Base-by-base conservation (phyloP, 352 stramenopile species). In the Globisporangium apiculatum region DNA sequence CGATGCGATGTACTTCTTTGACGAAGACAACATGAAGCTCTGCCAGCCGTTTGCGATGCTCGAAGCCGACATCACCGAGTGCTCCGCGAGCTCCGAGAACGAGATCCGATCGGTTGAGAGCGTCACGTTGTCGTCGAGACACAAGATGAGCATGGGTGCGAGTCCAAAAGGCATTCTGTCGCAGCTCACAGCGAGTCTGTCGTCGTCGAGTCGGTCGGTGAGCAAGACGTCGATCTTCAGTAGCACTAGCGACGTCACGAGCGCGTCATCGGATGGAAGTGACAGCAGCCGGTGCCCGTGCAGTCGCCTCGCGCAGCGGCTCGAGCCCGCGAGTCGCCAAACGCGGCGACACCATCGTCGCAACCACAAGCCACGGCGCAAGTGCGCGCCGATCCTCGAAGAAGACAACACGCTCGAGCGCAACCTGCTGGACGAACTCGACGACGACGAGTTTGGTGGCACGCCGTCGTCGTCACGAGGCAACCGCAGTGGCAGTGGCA, bases 1-100 rank as follows among this genome's bases (percentile, higher is more conserved):
- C 55, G 52, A 62, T 17, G 48, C 65, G 1, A 55, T 72, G 38
- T 86, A 86, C 58, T 83, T 72, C 18, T 86, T 88, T n/a, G 75
- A 87, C 58, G 64, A 74, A 37, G 66, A 62, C 3, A 59, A 77
- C n/a, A 58, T 70, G 14, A 68, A 72, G 35, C 14, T 56, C 7
- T 51, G 47, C 17, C 47, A 51, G 47, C 47, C 17, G 47, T 51
- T 51, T 51, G 47, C 47, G n/a, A 51, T 37, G 15, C 17, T 51
- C n/a, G 47, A 51, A 37, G n/a, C 47, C 5, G 47, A 51, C 31
- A 9, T 51, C 38, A 11, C 38, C 11, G 35, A 54, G 4, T 37
- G 55, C 12, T 60, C 55, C 7, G 49, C 17, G 45, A 53, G 48
- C 38, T 60, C 55, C 1, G 55, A 42, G 38, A 42, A 46, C 12